phyloP scores from a whole-genome alignment of 2,329 filamentous ascomycete species.

The Aspergillus intermedius region DNA sequence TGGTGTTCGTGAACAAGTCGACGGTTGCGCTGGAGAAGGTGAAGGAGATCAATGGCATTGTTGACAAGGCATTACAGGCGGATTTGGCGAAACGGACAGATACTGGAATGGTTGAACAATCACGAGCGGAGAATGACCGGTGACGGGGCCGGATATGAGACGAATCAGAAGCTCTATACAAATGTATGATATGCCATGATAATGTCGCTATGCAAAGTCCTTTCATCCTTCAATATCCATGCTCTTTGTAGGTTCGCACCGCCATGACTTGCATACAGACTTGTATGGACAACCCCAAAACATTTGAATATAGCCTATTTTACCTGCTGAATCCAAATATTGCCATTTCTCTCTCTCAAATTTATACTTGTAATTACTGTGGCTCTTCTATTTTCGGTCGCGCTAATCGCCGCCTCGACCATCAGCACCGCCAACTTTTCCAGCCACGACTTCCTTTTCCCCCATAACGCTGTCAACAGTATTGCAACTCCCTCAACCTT shows the following conservation, averaged over 20 bases:
- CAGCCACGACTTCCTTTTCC: not conserved
- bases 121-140: conserved; percentile 78
- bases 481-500: conserved; percentile 3
- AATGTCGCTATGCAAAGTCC: too few species aligned
- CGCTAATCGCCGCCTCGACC: not conserved
- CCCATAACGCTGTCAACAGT: not conserved
- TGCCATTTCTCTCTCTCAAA: too few species aligned
- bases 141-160: conserved; percentile 30
- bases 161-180: not conserved
- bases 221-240: too few species aligned
- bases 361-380: too few species aligned
- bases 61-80: conserved; percentile 67
- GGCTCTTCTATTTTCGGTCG: not conserved
- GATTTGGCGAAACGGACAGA: conserved; percentile 59
- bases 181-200: not conserved
- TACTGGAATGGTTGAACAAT: conserved; percentile 74
- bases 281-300: too few species aligned
- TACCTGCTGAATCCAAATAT: too few species aligned
- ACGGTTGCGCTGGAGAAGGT: conserved; percentile 69
- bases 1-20: conserved; percentile 69
- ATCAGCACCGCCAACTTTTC: not conserved
- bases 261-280: too few species aligned
- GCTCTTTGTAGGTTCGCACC: too few species aligned
- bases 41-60: conserved; percentile 67
- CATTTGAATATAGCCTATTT: too few species aligned